Base-by-base conservation (phyloP, 331 rosid species). In the Malus hybrid region DNA sequence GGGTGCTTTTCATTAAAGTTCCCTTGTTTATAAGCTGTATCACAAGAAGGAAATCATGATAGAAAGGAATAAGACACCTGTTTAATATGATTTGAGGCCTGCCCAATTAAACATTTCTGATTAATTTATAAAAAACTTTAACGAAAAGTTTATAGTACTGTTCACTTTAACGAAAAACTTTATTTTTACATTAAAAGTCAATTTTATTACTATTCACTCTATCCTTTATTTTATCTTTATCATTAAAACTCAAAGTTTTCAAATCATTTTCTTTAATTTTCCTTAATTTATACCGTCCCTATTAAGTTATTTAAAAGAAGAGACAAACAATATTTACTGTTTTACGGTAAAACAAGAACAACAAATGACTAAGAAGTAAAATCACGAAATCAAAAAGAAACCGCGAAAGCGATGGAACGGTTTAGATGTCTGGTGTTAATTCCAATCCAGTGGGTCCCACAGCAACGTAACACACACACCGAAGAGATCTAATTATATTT, bases 121-220 rank as follows among this genome's bases (percentile, higher is more conserved):
- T 1, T 36, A 36, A 36, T 36, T 31, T 31, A 31, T 31, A 31
- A 2, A 0, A 2, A 34, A 0, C 10, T 34, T 34, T 34, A 34
- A 34, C 10, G 39, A 34, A 34, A 34, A 34, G 0, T 2, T 34
- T 0, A 0, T 1, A 0, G 39, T 34, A 34, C 0, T 34, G 0
- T 34, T 34, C 1, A 34, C 0, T 34, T 34, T 34, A 34, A 34
- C 39, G 10, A 34, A 34, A 34, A 34, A 34, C 24, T 24, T 0
- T 0, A 34, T 34, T 34, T 34, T 34, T 7, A 34, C 0, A 1
- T 0, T 34, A 34, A 34, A 1, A 34, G 10, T 34, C 39, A 34
- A 34, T 34, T 0, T 0, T 34, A 0, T 0, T 34, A 34, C 1
- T 34, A 7, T 34, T 34, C 0, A 34, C 0, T 34, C 0, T 34